Base-by-base conservation (phyloP, 169 alveolate genomes). In the Besnoitia besnoiti region DNA sequence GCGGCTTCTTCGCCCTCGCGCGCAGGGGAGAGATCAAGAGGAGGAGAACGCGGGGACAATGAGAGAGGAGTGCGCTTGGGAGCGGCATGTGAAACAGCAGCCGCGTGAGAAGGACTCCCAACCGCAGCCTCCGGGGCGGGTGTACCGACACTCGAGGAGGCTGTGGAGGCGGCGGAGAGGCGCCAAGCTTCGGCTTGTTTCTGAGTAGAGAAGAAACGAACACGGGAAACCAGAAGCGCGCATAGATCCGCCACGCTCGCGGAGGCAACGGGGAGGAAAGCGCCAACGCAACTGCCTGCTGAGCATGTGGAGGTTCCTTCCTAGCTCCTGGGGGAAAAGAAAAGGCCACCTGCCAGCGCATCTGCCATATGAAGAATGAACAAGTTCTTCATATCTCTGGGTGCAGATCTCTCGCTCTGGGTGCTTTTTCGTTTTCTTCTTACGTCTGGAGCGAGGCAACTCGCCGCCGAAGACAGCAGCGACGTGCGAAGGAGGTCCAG, bases 121-220 rank as follows among this genome's bases (percentile, higher is more conserved):
- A 35, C 44, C 10, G 7, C 8, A 14, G 30, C 19, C 62, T 14
- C 30, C 62, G 62, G 30, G 62, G 7, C 44, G 12, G 44, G 47
- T 67, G 46, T 16, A 67, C 46, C 10, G 19, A 35, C 39, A 35
- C 80, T 16, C 39, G 80, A 67, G 44, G 40, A 19, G 44, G n/a
- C 80, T 30, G 47, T 35, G 1, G 80, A 30, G 44, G n/a, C 80
- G 19, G 39, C n/a, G 39, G 80, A 37, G 12, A 30, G 46, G 44
- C 80, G 80, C 46, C 80, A 35, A n/a, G 80, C 80, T n/a, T 30
- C 80, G 2, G 80, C 80, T 33, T 35, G 80, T 67, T 30, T 67
- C 80, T 67, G 80, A n/a, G 44, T 1, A 35, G 44, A 67, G n/a
- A 30, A 14, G 44, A 30, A 67, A 16, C 80, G n/a, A n/a, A n/a